These are phyloP conservation scores for Choiromyces venosus DNA, from an alignment of 495 filamentous ascomycete species.

Conservation along the genomic window DNA sequence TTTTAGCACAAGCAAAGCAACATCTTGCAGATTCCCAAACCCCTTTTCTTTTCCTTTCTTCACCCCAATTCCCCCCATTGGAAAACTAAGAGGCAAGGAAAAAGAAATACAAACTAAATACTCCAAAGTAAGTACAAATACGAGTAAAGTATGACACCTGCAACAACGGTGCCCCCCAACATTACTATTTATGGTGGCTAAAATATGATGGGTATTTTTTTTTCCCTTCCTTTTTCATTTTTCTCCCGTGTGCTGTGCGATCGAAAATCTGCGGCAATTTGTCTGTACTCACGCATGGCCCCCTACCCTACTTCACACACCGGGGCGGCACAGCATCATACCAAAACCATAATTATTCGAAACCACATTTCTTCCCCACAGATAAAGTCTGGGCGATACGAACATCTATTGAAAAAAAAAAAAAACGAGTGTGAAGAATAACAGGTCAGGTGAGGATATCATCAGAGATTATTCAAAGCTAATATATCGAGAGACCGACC, in stretches of 20 bases:
- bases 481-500: background rate
- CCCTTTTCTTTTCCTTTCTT: background rate
- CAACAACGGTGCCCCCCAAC: background rate
- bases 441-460: background rate
- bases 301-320: background rate
- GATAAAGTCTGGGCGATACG: background rate
- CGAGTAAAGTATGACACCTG: background rate
- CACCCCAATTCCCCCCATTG: background rate
- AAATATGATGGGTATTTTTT: slow-evolving; percentile 3
- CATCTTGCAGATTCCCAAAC: background rate
- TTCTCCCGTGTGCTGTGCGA: background rate
- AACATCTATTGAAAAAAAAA: background rate
- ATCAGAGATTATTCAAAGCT: background rate
- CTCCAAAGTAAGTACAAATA: background rate
- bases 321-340: background rate
- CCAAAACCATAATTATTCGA: no score
- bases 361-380: background rate
- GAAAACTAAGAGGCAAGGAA: background rate
- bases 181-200: background rate
- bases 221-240: background rate
- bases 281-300: background rate
- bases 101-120: background rate
- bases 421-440: background rate
- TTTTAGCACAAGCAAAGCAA: background rate
- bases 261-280: background rate